These are phyloP conservation scores for Solanum infundibuliforme DNA, from an alignment of 257 asterid species.

Conservation along the genomic window DNA sequence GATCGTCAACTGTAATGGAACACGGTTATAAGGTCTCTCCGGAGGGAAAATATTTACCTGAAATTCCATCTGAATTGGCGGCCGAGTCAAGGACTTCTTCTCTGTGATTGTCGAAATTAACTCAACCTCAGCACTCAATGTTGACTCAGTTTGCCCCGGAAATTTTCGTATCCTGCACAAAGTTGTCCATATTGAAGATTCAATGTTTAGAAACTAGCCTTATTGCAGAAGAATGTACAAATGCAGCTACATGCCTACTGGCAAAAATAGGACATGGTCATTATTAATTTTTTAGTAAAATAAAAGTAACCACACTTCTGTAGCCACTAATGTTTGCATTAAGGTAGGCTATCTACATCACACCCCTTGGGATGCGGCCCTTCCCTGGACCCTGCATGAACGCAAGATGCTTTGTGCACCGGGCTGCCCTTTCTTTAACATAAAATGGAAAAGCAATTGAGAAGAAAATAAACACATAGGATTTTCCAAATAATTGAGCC, in stretches of 20 bases:
- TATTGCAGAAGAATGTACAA: not conserved
- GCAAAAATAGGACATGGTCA: not conserved
- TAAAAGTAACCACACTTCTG: not conserved
- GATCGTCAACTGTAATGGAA: not conserved
- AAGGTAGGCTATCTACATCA: not conserved
- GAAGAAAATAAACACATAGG: not conserved
- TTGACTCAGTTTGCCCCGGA: slow-evolving; percentile 98
- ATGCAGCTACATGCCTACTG: not conserved
- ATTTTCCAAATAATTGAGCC: not conserved
- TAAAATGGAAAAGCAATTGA: not conserved
- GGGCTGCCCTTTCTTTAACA: not conserved
- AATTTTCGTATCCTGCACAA: slow-evolving; percentile 85
- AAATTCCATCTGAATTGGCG: slow-evolving; percentile 99
- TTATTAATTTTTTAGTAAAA: not conserved
- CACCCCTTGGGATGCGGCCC: not conserved
- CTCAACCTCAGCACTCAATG: slow-evolving; percentile 97
- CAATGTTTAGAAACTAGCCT: not conserved
- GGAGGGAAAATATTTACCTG: slow-evolving; percentile 42
- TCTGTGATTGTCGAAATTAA: slow-evolving; percentile 88
- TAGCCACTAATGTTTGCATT: not conserved
- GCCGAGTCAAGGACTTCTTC: slow-evolving; percentile 96
- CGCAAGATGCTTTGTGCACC: not conserved
- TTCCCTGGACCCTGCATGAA: not conserved
- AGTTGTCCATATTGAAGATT: not conserved
- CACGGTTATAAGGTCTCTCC: not conserved